Percentiles rank a stretch among this genome's conserved stretches.
These are phyloP conservation scores for Crithidia fasciculata DNA, from an alignment of 208 protist species.

Conservation along the genomic window DNA sequence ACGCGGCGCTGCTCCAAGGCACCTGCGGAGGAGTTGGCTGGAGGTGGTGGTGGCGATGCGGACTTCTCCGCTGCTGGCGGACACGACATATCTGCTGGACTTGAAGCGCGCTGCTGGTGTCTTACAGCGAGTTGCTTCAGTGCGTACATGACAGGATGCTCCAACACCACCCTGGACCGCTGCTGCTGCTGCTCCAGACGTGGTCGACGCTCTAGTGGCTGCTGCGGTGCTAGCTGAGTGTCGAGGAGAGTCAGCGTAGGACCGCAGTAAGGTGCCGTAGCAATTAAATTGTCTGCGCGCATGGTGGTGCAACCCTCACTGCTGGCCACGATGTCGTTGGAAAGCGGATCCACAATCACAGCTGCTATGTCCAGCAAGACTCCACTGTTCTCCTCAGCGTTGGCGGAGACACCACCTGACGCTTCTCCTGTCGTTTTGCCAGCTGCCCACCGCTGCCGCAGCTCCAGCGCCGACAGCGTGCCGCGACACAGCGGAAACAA, in stretches of 20 bases:
- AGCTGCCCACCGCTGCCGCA: background rate
- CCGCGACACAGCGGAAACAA: slow-evolving; percentile 41
- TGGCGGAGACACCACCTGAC: background rate
- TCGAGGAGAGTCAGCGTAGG: background rate
- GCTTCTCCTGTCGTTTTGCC: background rate
- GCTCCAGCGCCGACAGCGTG: background rate
- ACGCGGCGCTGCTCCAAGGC: background rate
- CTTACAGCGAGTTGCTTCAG: slow-evolving; percentile 61
- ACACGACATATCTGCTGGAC: too few relatives aligned
- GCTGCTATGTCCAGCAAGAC: slow-evolving; percentile 52
- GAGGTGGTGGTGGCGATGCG: background rate
- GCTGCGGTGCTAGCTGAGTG: background rate
- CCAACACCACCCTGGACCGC: slow-evolving; percentile 37
- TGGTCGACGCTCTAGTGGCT: background rate
- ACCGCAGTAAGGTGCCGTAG: slow-evolving; percentile 47
- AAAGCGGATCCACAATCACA: slow-evolving; percentile 51
- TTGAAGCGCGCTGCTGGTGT: slow-evolving; percentile 13
- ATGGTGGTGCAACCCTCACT: slow-evolving; percentile 51
- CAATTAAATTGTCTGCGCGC: slow-evolving; percentile 34
- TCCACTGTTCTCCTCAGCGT: background rate
- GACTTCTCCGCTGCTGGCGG: background rate
- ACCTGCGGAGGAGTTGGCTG: too few relatives aligned
- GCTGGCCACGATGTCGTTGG: slow-evolving; percentile 41
- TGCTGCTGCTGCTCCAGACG: background rate
- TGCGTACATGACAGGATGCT: slow-evolving; percentile 80